phyloP scores from a whole-genome alignment of 2,329 filamentous ascomycete species.

The Incumbomyces delicatus region DNA sequence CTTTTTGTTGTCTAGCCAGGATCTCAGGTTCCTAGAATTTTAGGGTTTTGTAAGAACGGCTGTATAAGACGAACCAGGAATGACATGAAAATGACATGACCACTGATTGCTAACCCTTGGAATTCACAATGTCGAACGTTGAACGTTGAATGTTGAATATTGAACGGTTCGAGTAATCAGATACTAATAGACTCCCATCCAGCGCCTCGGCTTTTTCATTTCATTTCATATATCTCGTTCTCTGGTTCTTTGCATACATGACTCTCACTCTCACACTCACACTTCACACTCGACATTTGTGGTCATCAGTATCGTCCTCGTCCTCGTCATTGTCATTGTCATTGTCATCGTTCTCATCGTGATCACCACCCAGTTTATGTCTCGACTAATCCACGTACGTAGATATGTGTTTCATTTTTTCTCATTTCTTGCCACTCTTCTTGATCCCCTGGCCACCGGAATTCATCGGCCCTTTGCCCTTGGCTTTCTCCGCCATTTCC shows the following conservation, averaged over 20 bases:
- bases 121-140: too few species aligned
- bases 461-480: constrained; percentile 81
- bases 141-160: too few species aligned
- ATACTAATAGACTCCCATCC: neutral
- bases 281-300: too few species aligned
- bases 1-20: neutral
- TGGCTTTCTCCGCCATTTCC: constrained; percentile 69
- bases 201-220: constrained; percentile 2
- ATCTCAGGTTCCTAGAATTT: neutral
- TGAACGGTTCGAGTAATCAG: too few species aligned
- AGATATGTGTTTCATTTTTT: neutral
- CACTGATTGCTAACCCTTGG: too few species aligned
- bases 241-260: too few species aligned
- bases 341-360: too few species aligned
- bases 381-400: neutral
- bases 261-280: too few species aligned
- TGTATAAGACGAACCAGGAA: too few species aligned
- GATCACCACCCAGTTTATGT: neutral
- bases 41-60: neutral
- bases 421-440: constrained; percentile 52
- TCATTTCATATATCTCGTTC: neutral
- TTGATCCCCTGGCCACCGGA: constrained; percentile 83
- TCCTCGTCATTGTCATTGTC: too few species aligned
- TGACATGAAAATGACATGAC: too few species aligned
- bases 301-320: too few species aligned